Conservation (phyloP, 2,329 filamentous ascomycete genomes). For the Teratosphaeria epicoccoides region DNA sequence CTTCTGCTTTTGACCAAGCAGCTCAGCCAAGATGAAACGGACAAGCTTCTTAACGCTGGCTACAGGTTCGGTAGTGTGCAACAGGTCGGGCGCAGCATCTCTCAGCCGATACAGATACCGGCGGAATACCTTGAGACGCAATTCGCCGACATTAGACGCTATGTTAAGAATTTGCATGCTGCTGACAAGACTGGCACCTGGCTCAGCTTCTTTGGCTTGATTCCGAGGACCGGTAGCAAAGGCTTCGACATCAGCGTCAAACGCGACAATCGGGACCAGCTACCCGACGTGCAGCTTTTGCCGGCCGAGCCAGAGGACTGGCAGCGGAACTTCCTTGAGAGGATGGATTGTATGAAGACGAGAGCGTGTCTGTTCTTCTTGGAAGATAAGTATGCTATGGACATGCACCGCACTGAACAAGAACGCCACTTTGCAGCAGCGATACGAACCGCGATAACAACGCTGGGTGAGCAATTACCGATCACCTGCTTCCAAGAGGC, state of each 20-base stretch:
- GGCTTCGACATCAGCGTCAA: constrained; percentile 37
- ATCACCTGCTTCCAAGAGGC: constrained; percentile 33
- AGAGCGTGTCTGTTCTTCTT: constrained; percentile 13
- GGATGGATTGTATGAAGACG: constrained; percentile 24
- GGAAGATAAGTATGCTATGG: constrained; percentile 9
- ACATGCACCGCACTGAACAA: constrained; percentile 15
- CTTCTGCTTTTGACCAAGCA: constrained; percentile 68
- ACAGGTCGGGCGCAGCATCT: constrained; percentile 58
- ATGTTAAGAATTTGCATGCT: constrained; percentile 34
- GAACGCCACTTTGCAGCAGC: constrained; percentile 29
- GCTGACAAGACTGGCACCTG: constrained; percentile 32
- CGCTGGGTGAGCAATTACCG: constrained; percentile 26
- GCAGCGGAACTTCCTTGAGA: constrained; percentile 24
- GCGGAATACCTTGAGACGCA: constrained; percentile 49
- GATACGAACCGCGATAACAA: constrained; percentile 22
- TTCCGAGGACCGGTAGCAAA: constrained; percentile 23
- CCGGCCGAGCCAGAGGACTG: constrained; percentile 19
- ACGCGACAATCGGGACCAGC: constrained; percentile 28
- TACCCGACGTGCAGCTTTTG: constrained; percentile 36
- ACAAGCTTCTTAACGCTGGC: constrained; percentile 57
- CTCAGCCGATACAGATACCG: constrained; percentile 64
- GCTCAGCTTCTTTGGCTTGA: constrained; percentile 28
- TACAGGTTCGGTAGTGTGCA: constrained; percentile 65
- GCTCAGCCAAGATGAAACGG: constrained; percentile 49
- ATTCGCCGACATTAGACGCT: constrained; percentile 54